Conservation (phyloP, 495 filamentous ascomycete genomes). For the Penicillium coprophilum region DNA sequence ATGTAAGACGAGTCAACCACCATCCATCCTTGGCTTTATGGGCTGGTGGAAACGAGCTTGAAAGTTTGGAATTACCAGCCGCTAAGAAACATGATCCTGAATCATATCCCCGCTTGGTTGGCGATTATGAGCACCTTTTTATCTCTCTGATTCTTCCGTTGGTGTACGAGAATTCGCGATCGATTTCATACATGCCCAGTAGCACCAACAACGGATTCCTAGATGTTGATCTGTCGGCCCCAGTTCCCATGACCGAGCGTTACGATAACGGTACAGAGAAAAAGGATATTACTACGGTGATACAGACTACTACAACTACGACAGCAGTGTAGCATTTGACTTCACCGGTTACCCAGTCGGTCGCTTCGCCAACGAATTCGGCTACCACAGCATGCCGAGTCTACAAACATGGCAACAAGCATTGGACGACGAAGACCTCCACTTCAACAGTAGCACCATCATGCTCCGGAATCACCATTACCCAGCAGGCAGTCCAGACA, state of each 20-base stretch:
- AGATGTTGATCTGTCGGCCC: conserved; percentile 53
- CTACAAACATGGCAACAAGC: conserved; percentile 61
- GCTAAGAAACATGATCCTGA: conserved; percentile 49
- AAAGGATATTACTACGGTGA: conserved; percentile 61
- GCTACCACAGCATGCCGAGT: conserved; percentile 66
- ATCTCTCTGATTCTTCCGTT: conserved; percentile 58
- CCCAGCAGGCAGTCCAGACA: conserved; percentile 48
- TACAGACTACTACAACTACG: conserved; percentile 70
- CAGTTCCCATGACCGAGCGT: conserved; percentile 59
- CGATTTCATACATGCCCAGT: conserved; percentile 66
- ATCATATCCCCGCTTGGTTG: conserved; percentile 44
- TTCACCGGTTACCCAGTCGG: conserved; percentile 56
- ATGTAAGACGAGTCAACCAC: conserved; percentile 63
- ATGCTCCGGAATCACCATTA: conserved; percentile 67
- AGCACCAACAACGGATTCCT: conserved; percentile 68
- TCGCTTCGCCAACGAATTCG: conserved; percentile 68
- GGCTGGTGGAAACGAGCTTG: conserved; percentile 68
- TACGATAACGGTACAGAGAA: conserved; percentile 55
- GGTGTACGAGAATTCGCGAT: conserved; percentile 63
- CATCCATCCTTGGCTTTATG: conserved; percentile 68
- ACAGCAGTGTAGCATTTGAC: conserved; percentile 56
- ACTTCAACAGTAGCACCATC: conserved; percentile 61
- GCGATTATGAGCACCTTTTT: conserved; percentile 63
- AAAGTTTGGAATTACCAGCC: conserved; percentile 52
- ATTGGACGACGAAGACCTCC: conserved; percentile 48